Conservation (phyloP, 768 basidiomycete species). For the Termitomyces sp. region DNA sequence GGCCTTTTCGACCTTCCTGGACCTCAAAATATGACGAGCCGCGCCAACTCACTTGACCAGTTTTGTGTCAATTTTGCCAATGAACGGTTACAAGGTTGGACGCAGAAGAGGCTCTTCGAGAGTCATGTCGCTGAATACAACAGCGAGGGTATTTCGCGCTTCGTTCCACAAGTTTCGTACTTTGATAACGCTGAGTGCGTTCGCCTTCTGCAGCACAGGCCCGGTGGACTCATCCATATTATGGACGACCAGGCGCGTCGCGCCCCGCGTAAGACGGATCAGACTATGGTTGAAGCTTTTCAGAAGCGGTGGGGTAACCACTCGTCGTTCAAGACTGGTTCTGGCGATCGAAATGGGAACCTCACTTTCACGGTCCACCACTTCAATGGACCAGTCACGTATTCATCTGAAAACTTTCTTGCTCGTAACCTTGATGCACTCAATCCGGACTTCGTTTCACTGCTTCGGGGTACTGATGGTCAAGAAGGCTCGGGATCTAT, state of each 20-base stretch:
- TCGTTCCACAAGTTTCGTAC: conserved; percentile 70
- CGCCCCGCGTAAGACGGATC: conserved; percentile 85
- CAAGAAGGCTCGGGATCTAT: conserved; percentile 73
- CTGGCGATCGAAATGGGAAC: conserved; percentile 70
- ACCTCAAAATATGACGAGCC: conserved; percentile 82
- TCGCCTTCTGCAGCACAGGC: conserved; percentile 77
- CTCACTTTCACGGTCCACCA: conserved; percentile 91
- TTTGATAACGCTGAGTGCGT: conserved; percentile 92
- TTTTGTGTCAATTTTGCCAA: conserved; percentile 97
- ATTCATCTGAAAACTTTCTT: conserved; percentile 87
- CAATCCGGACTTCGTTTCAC: conserved; percentile 89
- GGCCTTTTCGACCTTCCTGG: conserved; percentile 94
- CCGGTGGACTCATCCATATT: conserved; percentile 92
- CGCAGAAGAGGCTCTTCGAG: conserved; percentile 79
- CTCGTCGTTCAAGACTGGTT: conserved; percentile 82
- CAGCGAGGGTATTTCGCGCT: conserved; percentile 71
- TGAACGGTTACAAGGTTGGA: conserved; percentile 83
- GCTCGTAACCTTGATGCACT: conserved; percentile 86
- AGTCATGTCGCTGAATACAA: conserved; percentile 78
- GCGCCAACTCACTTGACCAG: conserved; percentile 92
- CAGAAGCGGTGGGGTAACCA: conserved; percentile 94
- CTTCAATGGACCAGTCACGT: conserved; percentile 87
- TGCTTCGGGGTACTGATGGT: conserved; percentile 70
- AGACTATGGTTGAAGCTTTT: conserved; percentile 93
- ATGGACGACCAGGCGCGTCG: conserved; percentile 95